phyloP scores from a whole-genome alignment of 2,329 filamentous ascomycete species.

The Fusarium agapanthi region DNA sequence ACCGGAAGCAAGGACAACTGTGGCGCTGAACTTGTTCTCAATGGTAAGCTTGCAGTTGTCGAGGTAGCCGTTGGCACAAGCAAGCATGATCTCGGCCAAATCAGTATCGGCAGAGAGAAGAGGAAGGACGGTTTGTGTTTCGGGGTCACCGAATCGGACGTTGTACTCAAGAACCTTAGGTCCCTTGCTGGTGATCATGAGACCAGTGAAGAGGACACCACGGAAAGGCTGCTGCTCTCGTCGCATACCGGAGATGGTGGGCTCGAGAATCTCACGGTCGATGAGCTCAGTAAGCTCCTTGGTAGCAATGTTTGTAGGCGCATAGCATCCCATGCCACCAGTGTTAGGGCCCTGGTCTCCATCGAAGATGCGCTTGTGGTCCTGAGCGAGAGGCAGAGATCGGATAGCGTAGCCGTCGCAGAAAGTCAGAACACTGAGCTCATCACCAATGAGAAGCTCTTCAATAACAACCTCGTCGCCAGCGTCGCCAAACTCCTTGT shows the following conservation, averaged over 20 bases:
- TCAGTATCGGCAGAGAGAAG: slow-evolving; percentile 80
- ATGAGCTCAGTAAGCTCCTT: slow-evolving; percentile 80
- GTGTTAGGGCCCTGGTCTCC: slow-evolving; percentile 93
- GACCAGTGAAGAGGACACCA: slow-evolving; percentile 85
- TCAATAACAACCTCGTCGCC: slow-evolving; percentile 95
- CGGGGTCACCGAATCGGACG: slow-evolving; percentile 87
- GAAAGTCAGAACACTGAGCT: slow-evolving; percentile 91
- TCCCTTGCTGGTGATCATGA: slow-evolving; percentile 87
- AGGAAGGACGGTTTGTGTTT: slow-evolving; percentile 83
- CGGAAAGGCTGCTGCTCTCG: slow-evolving; percentile 78
- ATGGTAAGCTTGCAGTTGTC: slow-evolving; percentile 74
- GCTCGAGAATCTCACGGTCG: slow-evolving; percentile 84
- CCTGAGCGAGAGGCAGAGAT: slow-evolving; percentile 89
- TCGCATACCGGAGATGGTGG: slow-evolving; percentile 89
- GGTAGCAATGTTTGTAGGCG: slow-evolving; percentile 83
- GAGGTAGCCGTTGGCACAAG: slow-evolving; percentile 79
- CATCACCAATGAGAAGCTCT: slow-evolving; percentile 90
- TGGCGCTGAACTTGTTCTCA: slow-evolving; percentile 78
- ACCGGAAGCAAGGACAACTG: slow-evolving; percentile 91
- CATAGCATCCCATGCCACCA: slow-evolving; percentile 97
- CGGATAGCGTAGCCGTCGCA: slow-evolving; percentile 87
- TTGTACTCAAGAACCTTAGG: slow-evolving; percentile 90
- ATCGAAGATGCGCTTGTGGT: slow-evolving; percentile 95
- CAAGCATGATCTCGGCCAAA: slow-evolving; percentile 84
- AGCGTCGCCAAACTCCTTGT: slow-evolving; percentile 84